phyloP scores from a whole-genome alignment of 805 yeast species.

The Wickerhamomyces hampshirensis region DNA sequence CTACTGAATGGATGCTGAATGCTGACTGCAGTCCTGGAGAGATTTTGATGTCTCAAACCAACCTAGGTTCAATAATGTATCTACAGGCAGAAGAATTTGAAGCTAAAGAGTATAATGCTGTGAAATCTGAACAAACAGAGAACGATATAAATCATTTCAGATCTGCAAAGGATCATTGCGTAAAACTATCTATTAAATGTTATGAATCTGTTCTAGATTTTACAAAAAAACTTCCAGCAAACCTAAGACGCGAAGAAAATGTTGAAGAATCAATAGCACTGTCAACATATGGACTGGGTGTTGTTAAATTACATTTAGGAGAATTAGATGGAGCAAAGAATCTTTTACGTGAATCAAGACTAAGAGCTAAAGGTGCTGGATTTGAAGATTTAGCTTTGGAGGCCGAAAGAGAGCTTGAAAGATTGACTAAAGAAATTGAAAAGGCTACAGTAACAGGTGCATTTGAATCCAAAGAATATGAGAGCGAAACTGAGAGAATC shows the following conservation, averaged over 20 bases:
- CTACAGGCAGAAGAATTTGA: conserved; percentile 63
- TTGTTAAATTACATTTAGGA: conserved; percentile 58
- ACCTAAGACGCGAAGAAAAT: conserved; percentile 31
- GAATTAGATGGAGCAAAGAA: conserved; percentile 54
- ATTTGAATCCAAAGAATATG: neutral
- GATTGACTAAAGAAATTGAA: conserved; percentile 33
- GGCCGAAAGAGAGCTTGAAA: conserved; percentile 61
- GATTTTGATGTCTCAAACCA: conserved; percentile 59
- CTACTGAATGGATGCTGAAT: conserved; percentile 68
- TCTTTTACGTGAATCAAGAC: conserved; percentile 61
- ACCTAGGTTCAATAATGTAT: conserved; percentile 64
- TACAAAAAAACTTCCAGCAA: conserved; percentile 35
- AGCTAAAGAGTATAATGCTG: conserved; percentile 35
- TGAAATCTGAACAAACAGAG: conserved; percentile 19
- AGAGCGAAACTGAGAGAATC: conserved; percentile 13
- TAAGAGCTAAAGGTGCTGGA: conserved; percentile 63
- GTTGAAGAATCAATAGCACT: conserved; percentile 69
- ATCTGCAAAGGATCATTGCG: conserved; percentile 25
- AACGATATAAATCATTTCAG: conserved; percentile 17
- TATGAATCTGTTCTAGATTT: conserved; percentile 40
- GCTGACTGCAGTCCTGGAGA: conserved; percentile 66
- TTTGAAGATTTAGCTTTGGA: conserved; percentile 57
- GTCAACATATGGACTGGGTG: conserved; percentile 84
- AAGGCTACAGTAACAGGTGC: neutral
- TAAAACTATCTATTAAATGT: conserved; percentile 32